Evolutionary conservation across 345 rosid species (phyloP), one percentile per base, ranked within the genome.

Genomic region (Salix brachista): DNA sequence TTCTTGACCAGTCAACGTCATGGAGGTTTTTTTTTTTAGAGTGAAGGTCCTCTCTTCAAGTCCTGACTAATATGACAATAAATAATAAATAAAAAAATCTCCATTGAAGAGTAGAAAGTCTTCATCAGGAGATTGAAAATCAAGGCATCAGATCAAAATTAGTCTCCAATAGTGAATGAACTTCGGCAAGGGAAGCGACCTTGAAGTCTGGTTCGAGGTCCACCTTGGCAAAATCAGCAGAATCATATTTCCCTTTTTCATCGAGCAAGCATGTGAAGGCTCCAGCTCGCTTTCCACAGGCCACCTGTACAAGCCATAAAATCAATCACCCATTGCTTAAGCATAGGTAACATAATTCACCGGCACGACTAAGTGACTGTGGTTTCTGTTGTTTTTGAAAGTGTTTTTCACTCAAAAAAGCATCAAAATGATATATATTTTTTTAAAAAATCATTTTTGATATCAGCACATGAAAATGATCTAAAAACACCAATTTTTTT

Each of bases 251-350:
- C 78, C 90, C 97, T 4, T 84, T 86, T 80, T 89, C 94, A 84
- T 95, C 98, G 70, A 95, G 98, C 86, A 95, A 86, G 79, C 98
- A 93, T 12, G 99, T 90, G 54, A 90, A 83, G 25, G 99, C 87
- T 80, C 99, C 97, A 5, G 97, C 97, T 76, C 84, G 81, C 85
- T 90, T 95, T 54, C 99, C 99, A 80, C 99, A 93, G 65, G 84
- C 89, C 67, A 95, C 80, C 99, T 95, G 87, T 70, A 80, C 77
- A 78, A 79, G 8, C 18, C 62, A 79, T 37, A 74, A 26, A 58
- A 65, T 46, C 74, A 60, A 67, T 41, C 41, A 64, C 23, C 42
- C n/a, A 3, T 44, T 28, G 64, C 64, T 58, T 58, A 18, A 44
- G 50, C 16, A 13, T 3, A 12, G 48, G 50, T 44, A 14, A 44